Evolutionary conservation across 2,329 filamentous ascomycete genomes (phyloP), one percentile per base, ranked within the genome.

Genomic region (Aspergillus quadrilineatus): DNA sequence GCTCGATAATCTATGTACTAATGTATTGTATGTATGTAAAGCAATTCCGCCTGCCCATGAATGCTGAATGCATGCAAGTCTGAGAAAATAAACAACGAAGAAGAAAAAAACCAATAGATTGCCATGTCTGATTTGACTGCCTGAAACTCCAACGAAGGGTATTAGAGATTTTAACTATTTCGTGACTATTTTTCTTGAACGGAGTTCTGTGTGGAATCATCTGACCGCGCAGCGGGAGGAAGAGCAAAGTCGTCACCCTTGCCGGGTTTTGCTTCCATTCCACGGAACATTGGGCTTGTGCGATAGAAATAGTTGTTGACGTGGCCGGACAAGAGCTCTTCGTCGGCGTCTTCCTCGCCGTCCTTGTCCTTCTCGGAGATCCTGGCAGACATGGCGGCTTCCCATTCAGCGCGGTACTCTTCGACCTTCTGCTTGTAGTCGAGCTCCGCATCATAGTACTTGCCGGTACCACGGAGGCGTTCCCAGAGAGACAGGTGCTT

Each of bases 401-500:
- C 83, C 75, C 80, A 82, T 60, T 83, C 79, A 30, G 79, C 73
- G 75, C 85, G 80, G 83, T 96, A 89, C 72, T 97, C 93, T 65
- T 87, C 82, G 61, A 97, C 89, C 81, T 91, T 92, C 72, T 87
- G 82, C 77, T 89, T 84, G 78, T 89, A 90, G 80, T 97, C 93
- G 50, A 87, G 78, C 60, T 90, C 86, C 6, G 92, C 85, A 73
- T 97, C 80, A 79, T 97, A 97, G 70, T 83, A 73, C 80, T 94
- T 95, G 73, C 88, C 86, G 15, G 89, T 82, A 50, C 91, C 92
- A 53, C 84, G 82, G 61, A 90, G 74, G 60, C 90, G 87, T 82
- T 97, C 93, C 89, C 90, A 97, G 50, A 92, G 73, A 6, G 89
- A 93, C 61, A 97, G 79, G 71, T 97, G 93, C 73, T 89, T 85